Conservation (phyloP, 306 rosid species). For the Pyrus betulifolia region DNA sequence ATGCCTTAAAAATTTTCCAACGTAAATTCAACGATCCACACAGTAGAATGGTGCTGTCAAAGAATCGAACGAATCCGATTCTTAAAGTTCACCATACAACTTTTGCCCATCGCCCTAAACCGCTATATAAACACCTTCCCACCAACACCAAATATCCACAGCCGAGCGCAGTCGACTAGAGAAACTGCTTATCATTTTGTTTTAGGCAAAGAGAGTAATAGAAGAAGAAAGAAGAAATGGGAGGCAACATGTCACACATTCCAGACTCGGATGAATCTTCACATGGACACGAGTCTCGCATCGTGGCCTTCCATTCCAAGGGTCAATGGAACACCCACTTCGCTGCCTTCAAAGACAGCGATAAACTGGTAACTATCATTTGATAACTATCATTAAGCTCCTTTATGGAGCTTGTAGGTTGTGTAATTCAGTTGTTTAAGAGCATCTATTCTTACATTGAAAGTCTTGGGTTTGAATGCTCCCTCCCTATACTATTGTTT, state of each 20-base stretch:
- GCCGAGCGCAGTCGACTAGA: no score
- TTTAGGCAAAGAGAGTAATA: no score
- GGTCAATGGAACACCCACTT: conserved; percentile 51
- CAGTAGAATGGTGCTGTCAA: neutral
- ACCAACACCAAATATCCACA: neutral
- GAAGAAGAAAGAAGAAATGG: conserved; percentile 29
- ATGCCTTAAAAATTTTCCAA: no score
- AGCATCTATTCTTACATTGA: no score
- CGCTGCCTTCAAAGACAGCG: conserved; percentile 32
- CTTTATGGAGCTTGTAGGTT: no score
- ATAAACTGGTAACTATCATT: conserved; percentile 49
- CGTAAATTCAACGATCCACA: neutral
- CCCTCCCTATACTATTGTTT: no score
- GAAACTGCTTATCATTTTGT: no score
- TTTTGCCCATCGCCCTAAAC: neutral
- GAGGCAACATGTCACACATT: conserved; percentile 15
- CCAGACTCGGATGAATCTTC: conserved; percentile 4
- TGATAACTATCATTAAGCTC: conserved; percentile 11
- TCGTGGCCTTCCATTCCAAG: conserved; percentile 40
- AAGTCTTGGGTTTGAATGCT: no score
- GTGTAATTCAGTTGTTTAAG: no score
- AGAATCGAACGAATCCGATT: neutral
- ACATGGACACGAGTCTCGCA: conserved; percentile 13
- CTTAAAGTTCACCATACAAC: neutral
- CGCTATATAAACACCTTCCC: neutral